Conservation (phyloP, 2,329 filamentous ascomycete species). For the Rhynchosporium secalis region DNA sequence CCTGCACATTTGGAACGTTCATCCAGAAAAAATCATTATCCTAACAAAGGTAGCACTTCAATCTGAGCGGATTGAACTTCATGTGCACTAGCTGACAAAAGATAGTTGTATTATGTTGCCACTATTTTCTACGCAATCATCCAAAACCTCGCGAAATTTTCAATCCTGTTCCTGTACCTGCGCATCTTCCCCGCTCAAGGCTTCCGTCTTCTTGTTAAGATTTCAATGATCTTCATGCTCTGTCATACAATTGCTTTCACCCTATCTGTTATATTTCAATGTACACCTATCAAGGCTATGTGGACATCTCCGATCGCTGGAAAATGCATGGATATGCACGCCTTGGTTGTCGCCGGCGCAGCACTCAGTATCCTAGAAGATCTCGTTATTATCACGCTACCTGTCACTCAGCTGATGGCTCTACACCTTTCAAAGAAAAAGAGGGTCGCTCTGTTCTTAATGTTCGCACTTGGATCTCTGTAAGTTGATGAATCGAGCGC, state of each 20-base stretch:
- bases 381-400: slow-evolving; percentile 62
- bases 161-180: slow-evolving; percentile 29
- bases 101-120: slow-evolving; percentile 29
- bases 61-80: not conserved
- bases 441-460: slow-evolving; percentile 64
- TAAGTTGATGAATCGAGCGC: slow-evolving; percentile 43
- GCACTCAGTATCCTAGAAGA: slow-evolving; percentile 69
- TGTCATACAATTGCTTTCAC: slow-evolving; percentile 18
- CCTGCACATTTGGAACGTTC: not conserved
- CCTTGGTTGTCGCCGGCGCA: slow-evolving; percentile 64
- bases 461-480: slow-evolving; percentile 67
- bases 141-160: slow-evolving; percentile 29
- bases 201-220: slow-evolving; percentile 21
- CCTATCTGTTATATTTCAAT: slow-evolving; percentile 22
- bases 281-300: slow-evolving; percentile 22
- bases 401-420: slow-evolving; percentile 61
- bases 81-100: not conserved
- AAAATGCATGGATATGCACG: slow-evolving; percentile 61
- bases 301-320: slow-evolving; percentile 20
- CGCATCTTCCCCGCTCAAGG: slow-evolving; percentile 26
- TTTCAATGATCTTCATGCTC: slow-evolving; percentile 19
- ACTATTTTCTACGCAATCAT: slow-evolving; percentile 29
- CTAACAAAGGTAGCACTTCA: slow-evolving; percentile 18
- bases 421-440: slow-evolving; percentile 64
- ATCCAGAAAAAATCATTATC: too few relatives aligned